A percentile compares a stretch with the other conserved stretches of the same genome.
phyloP scores from a whole-genome alignment of 169 alveolate species.

The Eimeria acervulina region DNA sequence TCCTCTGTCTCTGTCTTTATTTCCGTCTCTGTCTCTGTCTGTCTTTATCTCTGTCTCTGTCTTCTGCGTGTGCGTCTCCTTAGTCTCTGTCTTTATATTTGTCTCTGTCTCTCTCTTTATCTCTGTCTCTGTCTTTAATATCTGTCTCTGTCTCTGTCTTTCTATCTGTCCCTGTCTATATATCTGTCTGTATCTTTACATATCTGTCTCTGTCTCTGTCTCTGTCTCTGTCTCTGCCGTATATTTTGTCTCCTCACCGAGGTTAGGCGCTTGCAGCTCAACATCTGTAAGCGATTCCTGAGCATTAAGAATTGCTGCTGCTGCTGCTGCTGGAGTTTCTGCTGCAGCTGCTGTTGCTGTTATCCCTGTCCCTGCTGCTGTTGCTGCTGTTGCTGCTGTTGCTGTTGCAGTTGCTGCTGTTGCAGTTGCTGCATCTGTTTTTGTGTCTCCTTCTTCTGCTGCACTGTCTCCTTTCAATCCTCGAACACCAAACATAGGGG shows the following conservation, averaged over 20 bases:
- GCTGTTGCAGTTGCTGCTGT: slow-evolving; percentile 29
- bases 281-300: not conserved
- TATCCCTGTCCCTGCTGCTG: too few species aligned
- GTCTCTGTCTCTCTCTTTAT: too few species aligned
- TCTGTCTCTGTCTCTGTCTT: too few species aligned
- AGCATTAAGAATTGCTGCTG: not conserved
- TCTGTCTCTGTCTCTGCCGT: not conserved
- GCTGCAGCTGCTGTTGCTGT: too few species aligned
- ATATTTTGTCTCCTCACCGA: not conserved
- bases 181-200: too few species aligned
- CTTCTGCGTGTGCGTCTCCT: too few species aligned
- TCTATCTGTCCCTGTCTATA: too few species aligned
- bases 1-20: not conserved
- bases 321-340: too few species aligned
- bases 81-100: too few species aligned
- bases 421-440: not conserved
- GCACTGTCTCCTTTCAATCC: not conserved
- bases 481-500: not conserved
- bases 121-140: too few species aligned
- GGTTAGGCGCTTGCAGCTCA: slow-evolving; percentile 20
- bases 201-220: too few species aligned
- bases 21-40: not conserved
- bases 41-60: too few species aligned
- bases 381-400: slow-evolving; percentile 11
- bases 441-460: not conserved